These are phyloP conservation scores for Fusarium sp. DNA, from an alignment of 2,329 filamentous ascomycete genomes.

Conservation along the genomic window DNA sequence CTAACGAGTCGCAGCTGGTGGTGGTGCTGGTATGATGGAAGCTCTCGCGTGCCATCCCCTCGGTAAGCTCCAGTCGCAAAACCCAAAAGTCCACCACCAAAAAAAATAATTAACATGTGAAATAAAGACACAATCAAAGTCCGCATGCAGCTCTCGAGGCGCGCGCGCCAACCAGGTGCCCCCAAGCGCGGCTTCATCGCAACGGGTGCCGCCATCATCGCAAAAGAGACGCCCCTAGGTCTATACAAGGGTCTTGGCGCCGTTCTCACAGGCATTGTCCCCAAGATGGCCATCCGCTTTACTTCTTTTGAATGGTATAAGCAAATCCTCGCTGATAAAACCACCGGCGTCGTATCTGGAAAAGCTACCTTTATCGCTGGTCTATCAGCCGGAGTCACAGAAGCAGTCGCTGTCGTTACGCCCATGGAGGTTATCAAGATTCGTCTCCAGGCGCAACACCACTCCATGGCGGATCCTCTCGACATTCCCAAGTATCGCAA, in stretches of 20 bases:
- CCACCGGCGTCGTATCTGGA: conserved; percentile 76
- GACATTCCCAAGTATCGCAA: conserved; percentile 98
- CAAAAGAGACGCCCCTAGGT: conserved; percentile 89
- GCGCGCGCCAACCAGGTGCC: conserved; percentile 84
- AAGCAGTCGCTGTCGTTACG: conserved; percentile 95
- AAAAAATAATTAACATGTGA: conserved; percentile 11
- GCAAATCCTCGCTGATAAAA: conserved; percentile 77
- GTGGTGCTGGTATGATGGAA: conserved; percentile 99
- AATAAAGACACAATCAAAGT: conserved; percentile 92
- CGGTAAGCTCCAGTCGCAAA: conserved; percentile 64
- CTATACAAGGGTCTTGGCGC: conserved; percentile 99
- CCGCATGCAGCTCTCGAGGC: conserved; percentile 95
- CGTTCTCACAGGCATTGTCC: conserved; percentile 94
- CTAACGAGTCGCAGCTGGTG: conserved; percentile 75
- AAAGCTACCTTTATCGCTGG: conserved; percentile 80
- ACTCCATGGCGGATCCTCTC: conserved; percentile 96
- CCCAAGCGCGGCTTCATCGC: conserved; percentile 88
- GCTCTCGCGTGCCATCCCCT: conserved; percentile 95
- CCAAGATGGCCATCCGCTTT: conserved; percentile 99
- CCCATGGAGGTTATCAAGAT: conserved; percentile 99
- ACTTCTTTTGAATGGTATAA: conserved; percentile 98
- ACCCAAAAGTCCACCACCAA: neutral
- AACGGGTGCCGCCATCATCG: conserved; percentile 88
- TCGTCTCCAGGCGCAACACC: conserved; percentile 95
- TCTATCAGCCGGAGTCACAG: conserved; percentile 91